Evolutionary conservation across 805 yeast genomes (phyloP).

Genomic region (Kuraishia cidri): DNA sequence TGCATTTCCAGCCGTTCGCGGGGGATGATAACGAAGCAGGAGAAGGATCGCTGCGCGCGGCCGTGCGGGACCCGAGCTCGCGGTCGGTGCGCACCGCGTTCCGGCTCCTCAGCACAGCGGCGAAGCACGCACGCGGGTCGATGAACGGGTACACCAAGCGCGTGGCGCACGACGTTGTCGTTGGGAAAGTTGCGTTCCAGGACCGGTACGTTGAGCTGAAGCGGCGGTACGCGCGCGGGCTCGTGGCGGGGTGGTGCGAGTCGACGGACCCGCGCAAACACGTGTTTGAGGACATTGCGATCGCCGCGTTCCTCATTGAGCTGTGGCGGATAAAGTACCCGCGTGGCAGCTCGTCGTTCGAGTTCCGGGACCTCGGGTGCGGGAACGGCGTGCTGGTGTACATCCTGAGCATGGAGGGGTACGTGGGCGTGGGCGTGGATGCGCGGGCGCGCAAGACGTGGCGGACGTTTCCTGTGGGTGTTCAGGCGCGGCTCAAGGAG

Average conservation of each 20-base stretch:
- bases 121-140: slow-evolving; percentile 78
- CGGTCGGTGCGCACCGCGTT: slow-evolving; percentile 77
- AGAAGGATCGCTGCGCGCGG: too few species aligned
- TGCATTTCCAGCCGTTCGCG: slow-evolving; percentile 66
- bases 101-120: slow-evolving; percentile 69
- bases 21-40: too few species aligned
- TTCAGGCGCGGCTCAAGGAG: slow-evolving; percentile 51
- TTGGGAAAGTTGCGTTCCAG: slow-evolving; percentile 76
- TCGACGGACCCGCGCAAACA: slow-evolving; percentile 92
- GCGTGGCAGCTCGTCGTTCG: slow-evolving; percentile 37
- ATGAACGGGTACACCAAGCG: slow-evolving; percentile 80
- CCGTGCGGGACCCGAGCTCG: slow-evolving; percentile 13
- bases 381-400: slow-evolving; percentile 87
- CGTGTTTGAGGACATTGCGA: slow-evolving; percentile 92
- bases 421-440: slow-evolving; percentile 76
- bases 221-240: slow-evolving; percentile 65
- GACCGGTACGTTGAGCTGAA: slow-evolving; percentile 73
- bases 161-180: slow-evolving; percentile 82
- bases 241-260: slow-evolving; percentile 86
- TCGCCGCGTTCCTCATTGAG: slow-evolving; percentile 89
- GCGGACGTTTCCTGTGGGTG: slow-evolving; percentile 62
- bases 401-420: slow-evolving; percentile 72
- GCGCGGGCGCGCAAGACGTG: slow-evolving; percentile 88
- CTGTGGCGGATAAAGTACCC: slow-evolving; percentile 55
- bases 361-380: slow-evolving; percentile 88